Evolutionary conservation across 306 rosid genomes (phyloP), one percentile per base, ranked within the genome.

Genomic region (Carpinus viminea): DNA sequence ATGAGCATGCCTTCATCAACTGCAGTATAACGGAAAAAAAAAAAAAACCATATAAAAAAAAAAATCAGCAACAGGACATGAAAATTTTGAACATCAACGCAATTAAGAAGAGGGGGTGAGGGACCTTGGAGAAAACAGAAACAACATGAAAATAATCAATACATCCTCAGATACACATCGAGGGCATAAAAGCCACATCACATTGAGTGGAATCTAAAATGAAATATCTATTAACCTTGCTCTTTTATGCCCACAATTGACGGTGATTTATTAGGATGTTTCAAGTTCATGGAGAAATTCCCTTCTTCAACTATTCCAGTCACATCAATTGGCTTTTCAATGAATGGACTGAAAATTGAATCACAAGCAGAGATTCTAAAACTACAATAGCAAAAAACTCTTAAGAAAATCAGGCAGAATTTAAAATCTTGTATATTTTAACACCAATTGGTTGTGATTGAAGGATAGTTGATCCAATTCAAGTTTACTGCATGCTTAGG

Each of bases 1-100:
- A 96, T 70, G 82, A 87, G 91, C 70, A 91, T 76, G 73, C 91
- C 98, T 85, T 96, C 99, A 83, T 96, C 99, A 76, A 96, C 99
- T 93, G 80, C 85, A 75, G 24, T 75, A 79, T 46, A 60, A 52
- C 71, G 13, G 16, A 26, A 41, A 21, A 12, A 16, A 15, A 57
- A 20, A 28, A 36, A 36, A 36, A 60, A 52, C 71, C n/a, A n/a
- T n/a, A n/a, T 28, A 28, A 17, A n/a, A 26, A 24, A 59, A 20
- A 45, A 38, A 28, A 13, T 66, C 28, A 8, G 26, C 24, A 68
- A 41, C 45, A 31, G 8, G 2, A 18, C 21, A 9, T 17, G 12
- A 66, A n/a, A 68, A 38, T 1, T 41, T 38, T 68, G 13, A 17
- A 8, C 4, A 5, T 38, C 51, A 68, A 13, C 2, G 26, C 72